phyloP scores from a whole-genome alignment of 106 monocot species.

The Alisma plantagoaquatica region DNA sequence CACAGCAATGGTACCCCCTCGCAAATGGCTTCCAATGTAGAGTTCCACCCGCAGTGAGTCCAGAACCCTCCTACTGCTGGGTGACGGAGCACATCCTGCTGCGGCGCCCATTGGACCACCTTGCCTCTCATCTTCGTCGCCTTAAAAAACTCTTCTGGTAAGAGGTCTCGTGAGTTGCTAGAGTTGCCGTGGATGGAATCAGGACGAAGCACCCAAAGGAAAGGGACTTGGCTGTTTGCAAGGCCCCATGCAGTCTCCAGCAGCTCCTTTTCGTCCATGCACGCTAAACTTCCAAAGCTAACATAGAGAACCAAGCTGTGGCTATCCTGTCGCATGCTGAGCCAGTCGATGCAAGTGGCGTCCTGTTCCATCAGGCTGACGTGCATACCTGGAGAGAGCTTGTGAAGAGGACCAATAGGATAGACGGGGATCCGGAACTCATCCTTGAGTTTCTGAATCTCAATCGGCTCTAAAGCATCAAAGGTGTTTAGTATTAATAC shows the following conservation, averaged over 20 bases:
- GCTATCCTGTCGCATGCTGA: conserved; percentile 12
- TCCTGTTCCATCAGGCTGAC: conserved; percentile 3
- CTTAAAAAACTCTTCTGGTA: conserved; percentile 17
- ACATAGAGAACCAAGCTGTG: conserved; percentile 42
- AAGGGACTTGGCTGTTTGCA: conserved; percentile 6
- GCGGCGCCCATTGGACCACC: conserved; percentile 34
- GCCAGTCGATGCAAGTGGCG: conserved; percentile 24
- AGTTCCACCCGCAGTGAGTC: conserved; percentile 33
- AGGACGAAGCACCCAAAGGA: conserved; percentile 36
- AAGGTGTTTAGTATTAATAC: conserved; percentile 18
- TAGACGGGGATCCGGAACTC: conserved; percentile 1
- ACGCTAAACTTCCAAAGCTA: conserved; percentile 32
- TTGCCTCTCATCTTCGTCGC: conserved; percentile 10
- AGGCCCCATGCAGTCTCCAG: conserved; percentile 28
- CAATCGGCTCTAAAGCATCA: conserved; percentile 4
- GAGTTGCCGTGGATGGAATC: conserved; percentile 3
- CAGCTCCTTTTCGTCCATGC: conserved; percentile 11
- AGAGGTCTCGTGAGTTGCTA: neutral
- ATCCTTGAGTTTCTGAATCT: neutral
- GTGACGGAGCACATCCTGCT: conserved; percentile 24
- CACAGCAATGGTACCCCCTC: conserved; percentile 35
- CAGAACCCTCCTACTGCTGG: conserved; percentile 22
- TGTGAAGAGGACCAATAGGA: conserved; percentile 25
- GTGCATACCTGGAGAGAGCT: neutral
- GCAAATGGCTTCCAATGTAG: conserved; percentile 16